Evolutionary conservation across 495 filamentous ascomycete genomes (phyloP).

Genomic region (Ascobolus immersus): DNA sequence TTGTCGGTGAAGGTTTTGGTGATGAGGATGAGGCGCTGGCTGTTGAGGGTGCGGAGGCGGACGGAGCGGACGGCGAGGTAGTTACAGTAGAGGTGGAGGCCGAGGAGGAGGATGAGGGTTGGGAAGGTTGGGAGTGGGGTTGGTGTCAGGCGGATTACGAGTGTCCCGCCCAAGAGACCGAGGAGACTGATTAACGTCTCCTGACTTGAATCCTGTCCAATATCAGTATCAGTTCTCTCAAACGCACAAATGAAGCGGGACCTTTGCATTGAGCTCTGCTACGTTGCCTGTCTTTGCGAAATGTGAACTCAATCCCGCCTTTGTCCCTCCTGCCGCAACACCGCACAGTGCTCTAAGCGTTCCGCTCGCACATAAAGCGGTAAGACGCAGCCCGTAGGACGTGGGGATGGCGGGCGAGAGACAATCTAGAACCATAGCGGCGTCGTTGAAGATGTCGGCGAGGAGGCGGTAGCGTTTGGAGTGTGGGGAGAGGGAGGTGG

Average conservation of each 20-base stretch:
- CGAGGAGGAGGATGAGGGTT: constrained; percentile 43
- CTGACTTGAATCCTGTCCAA: constrained; percentile 65
- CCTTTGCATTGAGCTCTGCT: constrained; percentile 62
- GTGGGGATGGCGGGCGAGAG: constrained; percentile 58
- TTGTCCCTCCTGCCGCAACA: constrained; percentile 67
- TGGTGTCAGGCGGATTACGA: too few species aligned
- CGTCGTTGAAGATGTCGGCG: constrained; percentile 82
- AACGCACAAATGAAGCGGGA: too few species aligned
- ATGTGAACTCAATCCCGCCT: constrained; percentile 75
- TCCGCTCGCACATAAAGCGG: constrained; percentile 47
- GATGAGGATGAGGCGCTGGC: constrained; percentile 63
- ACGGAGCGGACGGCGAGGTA: constrained; percentile 67
- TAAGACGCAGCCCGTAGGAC: constrained; percentile 34
- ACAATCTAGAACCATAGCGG: constrained; percentile 70
- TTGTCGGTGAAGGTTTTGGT: constrained; percentile 33
- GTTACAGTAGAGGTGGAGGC: constrained; percentile 55
- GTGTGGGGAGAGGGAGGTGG: constrained; percentile 73
- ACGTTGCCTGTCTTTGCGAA: constrained; percentile 76
- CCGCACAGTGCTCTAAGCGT: constrained; percentile 64
- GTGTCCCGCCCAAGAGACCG: too few species aligned
- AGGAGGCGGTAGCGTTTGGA: constrained; percentile 80
- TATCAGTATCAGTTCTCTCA: too few species aligned
- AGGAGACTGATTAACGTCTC: constrained; percentile 80
- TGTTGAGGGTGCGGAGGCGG: constrained; percentile 60
- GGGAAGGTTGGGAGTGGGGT: too few species aligned